Conservation (phyloP, 2,329 filamentous ascomycete genomes). For the Pseudocercospora crystallina region DNA sequence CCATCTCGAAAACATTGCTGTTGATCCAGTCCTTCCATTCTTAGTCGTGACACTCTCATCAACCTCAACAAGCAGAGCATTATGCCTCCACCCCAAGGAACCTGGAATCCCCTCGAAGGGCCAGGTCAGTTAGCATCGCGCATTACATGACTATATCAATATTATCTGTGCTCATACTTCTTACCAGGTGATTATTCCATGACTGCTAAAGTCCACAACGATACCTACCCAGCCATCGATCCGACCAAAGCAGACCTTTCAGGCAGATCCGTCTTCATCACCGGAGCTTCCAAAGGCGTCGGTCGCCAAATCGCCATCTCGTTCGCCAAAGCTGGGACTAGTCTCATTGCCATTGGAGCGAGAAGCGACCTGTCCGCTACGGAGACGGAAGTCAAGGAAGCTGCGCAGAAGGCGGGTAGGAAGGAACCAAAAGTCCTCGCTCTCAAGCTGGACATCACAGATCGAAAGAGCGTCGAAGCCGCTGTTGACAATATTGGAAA, state of each 20-base stretch:
- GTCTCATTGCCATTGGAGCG: slow-evolving; percentile 55
- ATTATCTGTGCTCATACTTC: no score
- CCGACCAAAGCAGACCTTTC: slow-evolving; percentile 32
- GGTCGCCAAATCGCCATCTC: slow-evolving; percentile 55
- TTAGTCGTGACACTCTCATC: no score
- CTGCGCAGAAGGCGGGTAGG: slow-evolving; percentile 37
- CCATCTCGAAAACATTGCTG: no score
- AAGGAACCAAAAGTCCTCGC: slow-evolving; percentile 42
- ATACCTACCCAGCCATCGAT: slow-evolving; percentile 55
- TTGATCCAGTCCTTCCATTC: no score
- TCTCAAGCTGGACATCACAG: slow-evolving; percentile 47
- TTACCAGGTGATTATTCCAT: no score
- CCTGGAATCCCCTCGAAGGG: slow-evolving; percentile 21
- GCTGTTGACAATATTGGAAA: slow-evolving; percentile 37
- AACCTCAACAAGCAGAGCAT: not conserved
- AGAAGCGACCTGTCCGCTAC: slow-evolving; percentile 49
- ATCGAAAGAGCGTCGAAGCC: slow-evolving; percentile 37
- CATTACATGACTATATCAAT: no score
- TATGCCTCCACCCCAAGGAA: slow-evolving; percentile 23
- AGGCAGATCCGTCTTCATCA: slow-evolving; percentile 52
- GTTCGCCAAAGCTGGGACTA: slow-evolving; percentile 56
- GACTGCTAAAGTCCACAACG: slow-evolving; percentile 22
- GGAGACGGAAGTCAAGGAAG: slow-evolving; percentile 36
- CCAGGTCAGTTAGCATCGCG: slow-evolving; percentile 6
- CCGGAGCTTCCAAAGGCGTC: slow-evolving; percentile 42